A percentile compares a stretch with the other conserved stretches of the same genome.
These are phyloP conservation scores for Tetrahymena malaccensis DNA, from an alignment of 73 alveolate species.

Conservation along the genomic window DNA sequence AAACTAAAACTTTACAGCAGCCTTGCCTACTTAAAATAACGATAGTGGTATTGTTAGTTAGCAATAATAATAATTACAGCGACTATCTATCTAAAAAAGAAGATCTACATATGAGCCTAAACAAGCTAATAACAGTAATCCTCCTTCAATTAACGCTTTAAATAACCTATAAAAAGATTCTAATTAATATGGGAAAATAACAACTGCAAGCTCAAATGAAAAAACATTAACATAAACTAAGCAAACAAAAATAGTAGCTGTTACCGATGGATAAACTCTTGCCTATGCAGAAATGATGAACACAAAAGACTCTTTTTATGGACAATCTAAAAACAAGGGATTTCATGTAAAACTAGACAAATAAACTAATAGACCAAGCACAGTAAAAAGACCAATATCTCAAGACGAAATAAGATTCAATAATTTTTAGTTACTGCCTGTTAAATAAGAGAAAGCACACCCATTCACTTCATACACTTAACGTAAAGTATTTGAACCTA, in stretches of 20 bases:
- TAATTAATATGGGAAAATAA: not conserved
- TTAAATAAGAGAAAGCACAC: not conserved
- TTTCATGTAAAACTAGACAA: not conserved
- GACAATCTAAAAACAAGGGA: not conserved
- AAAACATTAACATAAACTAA: not conserved
- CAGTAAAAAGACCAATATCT: not conserved
- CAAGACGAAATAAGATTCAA: not conserved
- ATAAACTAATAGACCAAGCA: not conserved
- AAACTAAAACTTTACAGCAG: not conserved
- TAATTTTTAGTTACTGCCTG: not conserved
- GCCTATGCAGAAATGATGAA: not conserved
- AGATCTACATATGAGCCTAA: not conserved
- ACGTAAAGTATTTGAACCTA: not conserved
- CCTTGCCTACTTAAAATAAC: not conserved
- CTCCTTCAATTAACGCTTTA: not conserved
- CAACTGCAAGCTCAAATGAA: not conserved
- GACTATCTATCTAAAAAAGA: not conserved
- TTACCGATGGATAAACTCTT: not conserved
- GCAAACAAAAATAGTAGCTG: not conserved
- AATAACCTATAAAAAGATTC: not conserved
- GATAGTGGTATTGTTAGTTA: not conserved
- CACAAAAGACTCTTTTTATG: not conserved
- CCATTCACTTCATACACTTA: not conserved
- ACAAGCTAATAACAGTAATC: not conserved
- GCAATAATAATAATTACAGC: not conserved